Evolutionary conservation across 2,329 filamentous ascomycete genomes (phyloP).

Genomic region (Pseudopithomyces maydicus): DNA sequence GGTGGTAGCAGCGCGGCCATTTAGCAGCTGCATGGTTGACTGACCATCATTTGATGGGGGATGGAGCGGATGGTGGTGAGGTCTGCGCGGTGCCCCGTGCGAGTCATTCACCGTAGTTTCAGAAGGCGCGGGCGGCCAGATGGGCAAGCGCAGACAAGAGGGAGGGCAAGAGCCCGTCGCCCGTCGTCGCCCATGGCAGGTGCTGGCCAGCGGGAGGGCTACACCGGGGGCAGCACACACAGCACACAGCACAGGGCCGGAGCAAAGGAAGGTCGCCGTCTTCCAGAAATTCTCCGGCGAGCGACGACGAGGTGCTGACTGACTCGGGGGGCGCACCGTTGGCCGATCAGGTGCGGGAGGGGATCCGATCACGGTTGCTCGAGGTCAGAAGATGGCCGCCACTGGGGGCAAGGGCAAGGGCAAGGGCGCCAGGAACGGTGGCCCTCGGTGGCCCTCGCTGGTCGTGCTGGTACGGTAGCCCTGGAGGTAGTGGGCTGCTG

Average conservation of each 20-base stretch:
- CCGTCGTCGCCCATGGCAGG: too few relatives aligned
- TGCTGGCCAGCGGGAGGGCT: too few relatives aligned
- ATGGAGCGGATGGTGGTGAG: not conserved
- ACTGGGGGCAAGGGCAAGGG: slow-evolving; percentile 9
- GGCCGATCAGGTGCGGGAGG: slow-evolving; percentile 8
- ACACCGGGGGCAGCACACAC: too few relatives aligned
- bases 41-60: too few relatives aligned
- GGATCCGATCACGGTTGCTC: slow-evolving; percentile 17
- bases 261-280: slow-evolving; percentile 25
- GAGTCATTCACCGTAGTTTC: slow-evolving; percentile 25
- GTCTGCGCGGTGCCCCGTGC: slow-evolving; percentile 13
- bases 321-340: slow-evolving; percentile 17
- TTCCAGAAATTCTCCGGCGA: slow-evolving; percentile 21
- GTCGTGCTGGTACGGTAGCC: too few relatives aligned
- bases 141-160: too few relatives aligned
- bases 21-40: too few relatives aligned
- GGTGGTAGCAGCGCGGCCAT: too few relatives aligned
- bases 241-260: slow-evolving; percentile 18
- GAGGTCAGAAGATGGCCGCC: slow-evolving; percentile 34
- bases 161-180: too few relatives aligned
- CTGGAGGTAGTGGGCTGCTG: too few relatives aligned
- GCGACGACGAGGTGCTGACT: slow-evolving; percentile 1
- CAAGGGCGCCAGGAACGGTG: too few relatives aligned
- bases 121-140: slow-evolving; percentile 4
- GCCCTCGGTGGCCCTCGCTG: too few relatives aligned